Conservation (phyloP, 2,329 filamentous ascomycete species). For the Talaromyces rugulosus region DNA sequence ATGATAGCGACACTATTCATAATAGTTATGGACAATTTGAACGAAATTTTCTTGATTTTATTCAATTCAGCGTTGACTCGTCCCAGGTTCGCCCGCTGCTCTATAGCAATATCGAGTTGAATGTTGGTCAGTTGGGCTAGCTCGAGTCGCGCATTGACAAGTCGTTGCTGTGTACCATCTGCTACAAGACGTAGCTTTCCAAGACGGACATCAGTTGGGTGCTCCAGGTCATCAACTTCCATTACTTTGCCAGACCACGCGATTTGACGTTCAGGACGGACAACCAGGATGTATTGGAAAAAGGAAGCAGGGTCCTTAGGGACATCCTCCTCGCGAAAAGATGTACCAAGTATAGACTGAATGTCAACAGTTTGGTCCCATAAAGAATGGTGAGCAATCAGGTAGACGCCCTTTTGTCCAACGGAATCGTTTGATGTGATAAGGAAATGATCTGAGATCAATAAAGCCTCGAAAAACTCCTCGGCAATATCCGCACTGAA, state of each 20-base stretch:
- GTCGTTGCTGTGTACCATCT: constrained; percentile 73
- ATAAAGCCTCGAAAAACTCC: constrained; percentile 74
- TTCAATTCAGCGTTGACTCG: constrained; percentile 88
- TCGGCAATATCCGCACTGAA: constrained; percentile 67
- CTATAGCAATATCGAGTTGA: constrained; percentile 82
- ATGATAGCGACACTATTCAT: constrained; percentile 98
- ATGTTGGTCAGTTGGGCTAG: constrained; percentile 77
- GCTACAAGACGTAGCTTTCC: constrained; percentile 86
- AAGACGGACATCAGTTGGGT: constrained; percentile 77
- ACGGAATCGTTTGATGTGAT: constrained; percentile 64
- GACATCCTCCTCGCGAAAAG: constrained; percentile 64
- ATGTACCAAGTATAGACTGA: constrained; percentile 76
- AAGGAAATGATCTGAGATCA: constrained; percentile 80
- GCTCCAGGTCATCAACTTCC: constrained; percentile 66
- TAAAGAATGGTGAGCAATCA: constrained; percentile 80
- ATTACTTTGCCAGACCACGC: constrained; percentile 78
- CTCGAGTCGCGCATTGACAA: constrained; percentile 71
- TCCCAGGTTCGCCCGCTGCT: constrained; percentile 87
- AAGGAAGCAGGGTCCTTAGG: constrained; percentile 62
- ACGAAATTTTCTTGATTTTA: constrained; percentile 92
- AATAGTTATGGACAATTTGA: constrained; percentile 94
- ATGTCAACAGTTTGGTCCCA: constrained; percentile 74
- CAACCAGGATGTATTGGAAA: constrained; percentile 79
- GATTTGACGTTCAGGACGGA: constrained; percentile 74
- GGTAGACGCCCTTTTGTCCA: constrained; percentile 70